These are phyloP conservation scores for Parafenestella ontariensis DNA, from an alignment of 2,329 filamentous ascomycete species.

Conservation along the genomic window DNA sequence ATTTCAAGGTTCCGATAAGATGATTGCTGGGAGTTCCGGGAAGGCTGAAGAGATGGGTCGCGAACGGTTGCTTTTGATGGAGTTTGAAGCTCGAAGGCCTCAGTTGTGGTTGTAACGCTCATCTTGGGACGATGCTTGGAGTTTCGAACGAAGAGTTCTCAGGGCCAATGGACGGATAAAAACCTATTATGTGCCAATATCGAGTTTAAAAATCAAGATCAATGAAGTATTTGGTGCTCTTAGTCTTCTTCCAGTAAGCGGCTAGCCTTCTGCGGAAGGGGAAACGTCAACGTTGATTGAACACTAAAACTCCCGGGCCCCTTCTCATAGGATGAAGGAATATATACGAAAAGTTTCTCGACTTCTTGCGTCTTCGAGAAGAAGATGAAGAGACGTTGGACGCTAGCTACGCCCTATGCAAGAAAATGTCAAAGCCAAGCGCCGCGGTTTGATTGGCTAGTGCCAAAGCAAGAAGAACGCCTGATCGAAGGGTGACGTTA, in stretches of 20 bases:
- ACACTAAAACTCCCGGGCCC: no score
- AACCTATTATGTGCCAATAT: background rate
- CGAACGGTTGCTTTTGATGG: background rate
- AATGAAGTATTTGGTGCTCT: background rate
- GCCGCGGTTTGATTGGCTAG: background rate
- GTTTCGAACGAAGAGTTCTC: background rate
- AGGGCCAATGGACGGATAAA: background rate
- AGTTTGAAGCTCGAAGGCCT: slow-evolving; percentile 7
- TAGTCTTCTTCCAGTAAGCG: background rate
- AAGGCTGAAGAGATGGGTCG: background rate
- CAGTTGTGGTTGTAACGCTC: background rate
- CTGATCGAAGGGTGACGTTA: no score
- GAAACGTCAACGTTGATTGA: no score
- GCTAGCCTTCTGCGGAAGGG: background rate
- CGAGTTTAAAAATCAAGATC: background rate
- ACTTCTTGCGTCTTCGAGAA: background rate
- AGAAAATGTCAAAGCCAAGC: background rate
- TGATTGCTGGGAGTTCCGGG: background rate
- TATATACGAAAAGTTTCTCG: background rate
- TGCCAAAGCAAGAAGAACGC: background rate
- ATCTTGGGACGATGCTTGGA: background rate
- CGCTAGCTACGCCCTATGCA: background rate
- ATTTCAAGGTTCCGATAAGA: background rate
- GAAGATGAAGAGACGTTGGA: background rate
- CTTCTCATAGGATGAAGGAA: background rate